These are phyloP conservation scores for Candolleomyces eurysporus DNA, from an alignment of 768 basidiomycete genomes.

Conservation along the genomic window DNA sequence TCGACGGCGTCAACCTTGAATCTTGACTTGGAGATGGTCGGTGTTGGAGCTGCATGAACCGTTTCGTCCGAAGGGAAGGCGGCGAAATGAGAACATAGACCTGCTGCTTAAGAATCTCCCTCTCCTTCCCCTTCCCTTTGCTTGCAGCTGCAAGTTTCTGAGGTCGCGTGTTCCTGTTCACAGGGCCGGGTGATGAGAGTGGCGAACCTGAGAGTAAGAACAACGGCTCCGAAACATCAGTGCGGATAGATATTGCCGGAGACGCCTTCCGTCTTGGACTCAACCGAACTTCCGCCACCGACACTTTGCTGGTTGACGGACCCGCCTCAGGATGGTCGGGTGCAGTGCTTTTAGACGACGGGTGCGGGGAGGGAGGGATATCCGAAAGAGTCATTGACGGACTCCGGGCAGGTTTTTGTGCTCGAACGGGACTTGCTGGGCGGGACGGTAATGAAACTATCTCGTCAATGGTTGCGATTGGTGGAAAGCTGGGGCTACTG, in stretches of 20 bases:
- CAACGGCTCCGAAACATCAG: constrained; percentile 33
- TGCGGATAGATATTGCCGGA: background rate
- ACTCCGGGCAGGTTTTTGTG: background rate
- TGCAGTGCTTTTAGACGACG: background rate
- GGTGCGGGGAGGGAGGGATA: background rate
- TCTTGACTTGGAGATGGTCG: background rate
- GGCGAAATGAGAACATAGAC: background rate
- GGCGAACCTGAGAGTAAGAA: constrained; percentile 42
- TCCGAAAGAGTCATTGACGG: background rate
- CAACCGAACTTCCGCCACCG: background rate
- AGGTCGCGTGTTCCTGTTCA: background rate
- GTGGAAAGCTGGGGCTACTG: constrained; percentile 5
- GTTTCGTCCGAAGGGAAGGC: background rate
- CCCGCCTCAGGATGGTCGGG: background rate
- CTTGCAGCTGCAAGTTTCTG: background rate
- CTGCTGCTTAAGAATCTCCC: background rate
- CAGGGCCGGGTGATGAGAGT: constrained; percentile 27
- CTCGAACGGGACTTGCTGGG: background rate
- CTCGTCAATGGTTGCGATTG: constrained; percentile 12
- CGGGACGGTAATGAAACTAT: background rate
- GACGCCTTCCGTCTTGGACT: background rate
- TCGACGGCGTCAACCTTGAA: background rate
- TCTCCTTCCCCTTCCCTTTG: background rate
- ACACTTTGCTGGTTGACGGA: background rate
- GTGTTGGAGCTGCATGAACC: background rate